Evolutionary conservation across 2,329 filamentous ascomycete species (phyloP).

Genomic region (Aphanocladium album): DNA sequence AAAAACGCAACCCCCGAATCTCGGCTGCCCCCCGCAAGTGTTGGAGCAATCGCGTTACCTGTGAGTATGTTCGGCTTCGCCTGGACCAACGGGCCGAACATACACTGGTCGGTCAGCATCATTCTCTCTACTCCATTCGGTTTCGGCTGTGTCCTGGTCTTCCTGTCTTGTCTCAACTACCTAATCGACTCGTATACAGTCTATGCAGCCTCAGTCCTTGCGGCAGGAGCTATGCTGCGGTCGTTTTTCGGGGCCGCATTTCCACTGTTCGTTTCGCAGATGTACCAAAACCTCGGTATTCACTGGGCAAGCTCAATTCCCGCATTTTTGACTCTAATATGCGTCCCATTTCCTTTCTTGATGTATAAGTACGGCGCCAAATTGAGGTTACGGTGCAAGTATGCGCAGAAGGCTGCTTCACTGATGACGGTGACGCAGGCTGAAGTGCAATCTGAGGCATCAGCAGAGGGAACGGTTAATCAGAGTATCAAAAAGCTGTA

Average conservation of each 20-base stretch:
- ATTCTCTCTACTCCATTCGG: conserved; percentile 29
- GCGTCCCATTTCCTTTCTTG: conserved; percentile 63
- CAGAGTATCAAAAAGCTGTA: no score
- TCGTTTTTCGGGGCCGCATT: conserved; percentile 63
- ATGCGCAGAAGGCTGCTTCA: background rate
- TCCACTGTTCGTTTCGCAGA: conserved; percentile 56
- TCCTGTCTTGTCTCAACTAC: conserved; percentile 50
- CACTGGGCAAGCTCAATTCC: conserved; percentile 67
- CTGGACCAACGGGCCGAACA: conserved; percentile 45
- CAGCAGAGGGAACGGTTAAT: no score
- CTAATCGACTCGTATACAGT: conserved; percentile 58
- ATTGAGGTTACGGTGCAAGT: background rate
- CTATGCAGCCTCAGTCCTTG: conserved; percentile 64
- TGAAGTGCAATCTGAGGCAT: no score
- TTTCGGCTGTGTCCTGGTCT: conserved; percentile 43
- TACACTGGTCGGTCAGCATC: conserved; percentile 47
- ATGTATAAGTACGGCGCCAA: conserved; percentile 59
- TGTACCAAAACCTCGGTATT: conserved; percentile 52
- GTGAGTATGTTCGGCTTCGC: conserved; percentile 54
- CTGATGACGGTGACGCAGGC: no score
- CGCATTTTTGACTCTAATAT: conserved; percentile 61
- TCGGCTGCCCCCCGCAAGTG: conserved; percentile 48
- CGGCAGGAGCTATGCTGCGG: conserved; percentile 62
- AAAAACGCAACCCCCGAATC: conserved; percentile 54
- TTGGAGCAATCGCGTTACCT: conserved; percentile 51